Evolutionary conservation across 108 stramenopile genomes (phyloP), one percentile per base, ranked within the genome.

Genomic region (Nannochloropsis salina): DNA sequence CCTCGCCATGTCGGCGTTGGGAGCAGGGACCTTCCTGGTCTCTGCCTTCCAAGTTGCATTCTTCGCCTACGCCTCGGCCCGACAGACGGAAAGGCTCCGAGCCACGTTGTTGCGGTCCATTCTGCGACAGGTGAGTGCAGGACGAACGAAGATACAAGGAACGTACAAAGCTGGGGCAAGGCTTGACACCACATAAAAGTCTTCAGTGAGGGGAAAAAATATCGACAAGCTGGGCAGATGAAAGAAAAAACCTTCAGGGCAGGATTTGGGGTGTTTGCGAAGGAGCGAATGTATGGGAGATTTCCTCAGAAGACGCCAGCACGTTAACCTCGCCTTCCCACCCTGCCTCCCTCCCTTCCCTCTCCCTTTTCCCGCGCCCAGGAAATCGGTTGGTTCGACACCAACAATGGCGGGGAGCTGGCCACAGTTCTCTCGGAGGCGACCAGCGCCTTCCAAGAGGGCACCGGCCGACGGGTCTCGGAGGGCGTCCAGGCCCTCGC

Each of bases 381-480:
- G 85, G 90, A 91, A 86, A 88, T 91, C 61, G 90, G 89, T 84
- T 91, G 90, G 90, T 91, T 91, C 43, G 90, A 91, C 44, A 88
- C 87, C 20, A 22, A 87, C 82, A 87, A 87, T 9, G 90, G 89
- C 42, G 89, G 90, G 8, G 86, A 91, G 80, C 87, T 91, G 5
- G 84, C 89, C 5, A 91, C 90, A 8, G 87, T 86, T 4, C 86
- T 91, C 9, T 88, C 90, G 42, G 88, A 89, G 22, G 61, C 86
- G 51, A 90, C 87, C 88, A 89, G 86, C 11, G 88, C 87, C 86
- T 86, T 90, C n/a, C 90, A 91, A 87, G 90, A 91, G 43, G 90
- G 90, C 21, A 42, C 86, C 10, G 90, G 90, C 45, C 74, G 90
- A 41, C 90, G 90, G 43, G 47, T 88, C 40, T 89, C 84, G 31